Conservation (phyloP, 2,329 filamentous ascomycete species). For the Fusarium austroafricanum region DNA sequence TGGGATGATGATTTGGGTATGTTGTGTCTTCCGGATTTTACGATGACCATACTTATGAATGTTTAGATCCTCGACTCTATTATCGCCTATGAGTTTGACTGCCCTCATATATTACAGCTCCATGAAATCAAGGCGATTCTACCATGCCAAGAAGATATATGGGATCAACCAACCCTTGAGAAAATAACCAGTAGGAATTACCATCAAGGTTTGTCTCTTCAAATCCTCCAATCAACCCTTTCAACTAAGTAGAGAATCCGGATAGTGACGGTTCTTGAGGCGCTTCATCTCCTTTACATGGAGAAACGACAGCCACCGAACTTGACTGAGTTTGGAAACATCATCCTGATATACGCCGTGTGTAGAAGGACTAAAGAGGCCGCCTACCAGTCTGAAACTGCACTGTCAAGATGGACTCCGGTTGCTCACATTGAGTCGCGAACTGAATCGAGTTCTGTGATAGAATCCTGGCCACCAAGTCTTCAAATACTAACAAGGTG, state of each 20-base stretch:
- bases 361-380: conserved; percentile 26
- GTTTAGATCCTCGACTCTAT: conserved; percentile 17
- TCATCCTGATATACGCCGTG: conserved; percentile 30
- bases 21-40: background rate
- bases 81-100: conserved; percentile 17
- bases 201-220: background rate
- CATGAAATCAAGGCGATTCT: conserved; percentile 15
- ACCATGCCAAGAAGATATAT: conserved; percentile 12
- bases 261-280: conserved; percentile 19
- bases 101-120: conserved; percentile 10
- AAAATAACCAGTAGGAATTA: background rate
- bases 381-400: conserved; percentile 14
- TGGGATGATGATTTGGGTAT: conserved; percentile 25
- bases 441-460: background rate
- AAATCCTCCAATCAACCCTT: background rate
- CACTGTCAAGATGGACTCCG: conserved; percentile 27
- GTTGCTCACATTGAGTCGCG: conserved; percentile 28
- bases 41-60: background rate
- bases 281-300: conserved; percentile 31
- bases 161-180: conserved; percentile 7
- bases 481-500: conserved; percentile 29
- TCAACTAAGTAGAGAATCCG: background rate
- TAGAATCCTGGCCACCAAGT: conserved; percentile 30
- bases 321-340: conserved; percentile 31
- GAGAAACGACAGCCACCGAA: conserved; percentile 30